These are phyloP conservation scores for Echites panduratus DNA, from an alignment of 257 asterid species.

Conservation along the genomic window DNA sequence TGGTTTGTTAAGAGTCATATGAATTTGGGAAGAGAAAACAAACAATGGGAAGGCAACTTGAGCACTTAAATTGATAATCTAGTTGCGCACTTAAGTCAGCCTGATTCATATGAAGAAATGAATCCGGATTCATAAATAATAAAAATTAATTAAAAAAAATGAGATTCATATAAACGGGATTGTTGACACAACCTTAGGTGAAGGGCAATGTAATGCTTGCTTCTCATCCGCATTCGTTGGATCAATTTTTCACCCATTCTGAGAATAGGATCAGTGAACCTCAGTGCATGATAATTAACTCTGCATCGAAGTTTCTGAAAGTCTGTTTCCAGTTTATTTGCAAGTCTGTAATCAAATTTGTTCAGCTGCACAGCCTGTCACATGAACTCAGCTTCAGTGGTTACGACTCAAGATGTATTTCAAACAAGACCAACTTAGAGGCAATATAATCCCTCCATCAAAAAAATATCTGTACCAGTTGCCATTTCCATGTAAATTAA, in stretches of 20 bases:
- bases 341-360: slow-evolving; percentile 92
- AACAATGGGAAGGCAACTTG: neutral
- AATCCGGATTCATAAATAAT: neutral
- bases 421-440: neutral
- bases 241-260: slow-evolving; percentile 77
- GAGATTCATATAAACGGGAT: slow-evolving; percentile 8
- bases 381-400: slow-evolving; percentile 19
- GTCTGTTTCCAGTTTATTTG: slow-evolving; percentile 72
- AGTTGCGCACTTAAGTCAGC: no score
- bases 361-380: slow-evolving; percentile 86
- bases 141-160: neutral
- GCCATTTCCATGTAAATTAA: neutral
- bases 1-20: neutral
- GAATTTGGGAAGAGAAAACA: neutral
- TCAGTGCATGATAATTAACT: slow-evolving; percentile 90
- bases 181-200: slow-evolving; percentile 80
- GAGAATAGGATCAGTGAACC: slow-evolving; percentile 74
- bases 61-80: neutral
- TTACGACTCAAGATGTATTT: neutral
- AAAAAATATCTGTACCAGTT: neutral
- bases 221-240: slow-evolving; percentile 65
- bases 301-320: slow-evolving; percentile 95
- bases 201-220: slow-evolving; percentile 87
- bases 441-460: neutral
- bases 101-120: neutral